These are phyloP conservation scores for Cardamine chenopodiifolia DNA, from an alignment of 345 rosid species.

Conservation along the genomic window DNA sequence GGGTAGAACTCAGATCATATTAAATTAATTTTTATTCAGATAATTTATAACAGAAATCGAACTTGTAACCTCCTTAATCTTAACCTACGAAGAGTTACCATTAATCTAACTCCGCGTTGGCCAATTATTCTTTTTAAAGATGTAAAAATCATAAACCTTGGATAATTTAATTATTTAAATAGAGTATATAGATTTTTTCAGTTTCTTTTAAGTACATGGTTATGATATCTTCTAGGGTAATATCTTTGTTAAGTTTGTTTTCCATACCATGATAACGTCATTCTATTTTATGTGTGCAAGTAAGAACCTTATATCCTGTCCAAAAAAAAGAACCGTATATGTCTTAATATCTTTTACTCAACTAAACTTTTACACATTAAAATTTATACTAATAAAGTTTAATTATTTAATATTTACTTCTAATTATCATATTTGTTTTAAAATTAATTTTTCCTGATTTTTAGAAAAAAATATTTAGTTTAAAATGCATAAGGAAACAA, in stretches of 20 bases:
- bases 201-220: not conserved
- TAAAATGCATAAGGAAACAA: too few species aligned
- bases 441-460: too few species aligned
- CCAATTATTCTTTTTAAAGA: constrained; percentile 4
- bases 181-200: not conserved
- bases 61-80: too few species aligned
- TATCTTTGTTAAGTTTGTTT: not conserved
- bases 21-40: too few species aligned
- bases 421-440: too few species aligned
- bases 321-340: not conserved
- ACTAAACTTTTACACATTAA: not conserved
- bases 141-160: not conserved
- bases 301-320: constrained; percentile 12
- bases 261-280: not conserved
- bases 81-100: too few species aligned
- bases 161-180: not conserved
- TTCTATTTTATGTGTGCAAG: constrained; percentile 30
- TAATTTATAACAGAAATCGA: too few species aligned
- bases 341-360: constrained; percentile 1
- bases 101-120: too few species aligned
- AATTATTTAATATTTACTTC: too few species aligned
- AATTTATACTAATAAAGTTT: not conserved
- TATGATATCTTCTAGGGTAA: not conserved
- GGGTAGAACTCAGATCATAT: too few species aligned
- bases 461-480: too few species aligned